Conservation (phyloP, 192 early-diverging fungal genomes). For the Coemansia sp. region DNA sequence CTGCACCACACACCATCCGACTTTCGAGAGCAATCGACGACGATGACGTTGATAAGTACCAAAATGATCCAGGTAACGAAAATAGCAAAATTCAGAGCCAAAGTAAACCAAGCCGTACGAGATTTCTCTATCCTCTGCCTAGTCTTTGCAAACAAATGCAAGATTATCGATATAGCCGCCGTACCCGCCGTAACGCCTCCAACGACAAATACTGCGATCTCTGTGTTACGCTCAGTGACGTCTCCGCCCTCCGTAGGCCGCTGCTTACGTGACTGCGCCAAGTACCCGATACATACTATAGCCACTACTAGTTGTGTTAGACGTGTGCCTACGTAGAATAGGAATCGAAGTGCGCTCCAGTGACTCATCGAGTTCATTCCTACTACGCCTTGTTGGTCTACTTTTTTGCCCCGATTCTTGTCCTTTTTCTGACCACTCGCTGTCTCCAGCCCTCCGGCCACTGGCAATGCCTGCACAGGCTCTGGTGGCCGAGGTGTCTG, state of each 20-base stretch:
- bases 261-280: conserved; percentile 34
- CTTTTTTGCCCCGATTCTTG: not conserved
- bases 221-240: conserved; percentile 25
- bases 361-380: conserved; percentile 34
- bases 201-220: conserved; percentile 32
- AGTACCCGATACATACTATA: conserved; percentile 37
- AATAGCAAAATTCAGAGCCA: conserved; percentile 37
- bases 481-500: not conserved
- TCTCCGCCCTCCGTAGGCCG: conserved; percentile 16
- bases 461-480: not conserved
- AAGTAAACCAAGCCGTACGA: conserved; percentile 29
- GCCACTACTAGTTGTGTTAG: conserved; percentile 35
- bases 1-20: conserved; percentile 40
- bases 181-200: conserved; percentile 32
- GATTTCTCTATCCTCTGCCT: conserved; percentile 31
- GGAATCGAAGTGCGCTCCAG: conserved; percentile 30
- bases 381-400: conserved; percentile 4
- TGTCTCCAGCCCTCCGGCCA: conserved; percentile 8
- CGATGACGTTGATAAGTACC: conserved; percentile 48
- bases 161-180: conserved; percentile 25
- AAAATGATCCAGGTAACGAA: conserved; percentile 45
- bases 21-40: conserved; percentile 41
- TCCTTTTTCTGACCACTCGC: not conserved
- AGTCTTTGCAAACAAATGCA: conserved; percentile 43
- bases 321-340: conserved; percentile 34